Base-by-base conservation (phyloP, 164 flowering plant species). In the Vitis riparia region DNA sequence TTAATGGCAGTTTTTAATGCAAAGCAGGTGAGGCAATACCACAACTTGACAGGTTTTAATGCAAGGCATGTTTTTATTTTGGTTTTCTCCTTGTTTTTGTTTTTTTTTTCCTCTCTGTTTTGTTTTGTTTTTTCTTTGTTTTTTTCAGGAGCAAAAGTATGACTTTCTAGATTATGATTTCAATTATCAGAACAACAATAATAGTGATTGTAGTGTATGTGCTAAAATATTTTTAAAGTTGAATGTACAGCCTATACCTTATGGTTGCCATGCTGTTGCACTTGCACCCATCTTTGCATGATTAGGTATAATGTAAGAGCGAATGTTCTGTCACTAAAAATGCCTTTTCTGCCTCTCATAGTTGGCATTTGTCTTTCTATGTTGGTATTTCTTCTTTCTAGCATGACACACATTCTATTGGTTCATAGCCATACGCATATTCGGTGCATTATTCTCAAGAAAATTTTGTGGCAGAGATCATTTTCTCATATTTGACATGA, bases 311-410 rank as follows among this genome's bases (percentile, higher is more conserved):
- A 49, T 49, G 7, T 3, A 50, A n/a, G 12, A 55, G 44, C 30
- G 27, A 48, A n/a, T 55, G 29, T 48, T 57, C 65, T 68, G 71
- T 58, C 65, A 66, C 59, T 56, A 1, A 12, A 44, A 55, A 8
- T 66, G 50, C 61, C 29, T 60, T 47, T 37, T 19, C 47, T 63
- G 52, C 13, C 63, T 17, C 65, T 66, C 23, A 61, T 61, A 63
- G 79, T 76, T 76, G 82, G 60, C 77, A 71, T 71, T 76, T 68
- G 73, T 76, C 74, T 64, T 68, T 73, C 71, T 73, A n/a, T 62
- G 44, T 11, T 49, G 51, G 58, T 59, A 12, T 56, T 60, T 75
- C 68, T 37, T 63, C 74, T 75, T 79, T 79, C 74, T 78, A 75
- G 81, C 81, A 71, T 65, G 61, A 37, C 59, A 73, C 11, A 30